Evolutionary conservation across 176 grass and related monocot genomes (phyloP), one percentile per base, ranked within the genome.

Genomic region (Musa acuminata): DNA sequence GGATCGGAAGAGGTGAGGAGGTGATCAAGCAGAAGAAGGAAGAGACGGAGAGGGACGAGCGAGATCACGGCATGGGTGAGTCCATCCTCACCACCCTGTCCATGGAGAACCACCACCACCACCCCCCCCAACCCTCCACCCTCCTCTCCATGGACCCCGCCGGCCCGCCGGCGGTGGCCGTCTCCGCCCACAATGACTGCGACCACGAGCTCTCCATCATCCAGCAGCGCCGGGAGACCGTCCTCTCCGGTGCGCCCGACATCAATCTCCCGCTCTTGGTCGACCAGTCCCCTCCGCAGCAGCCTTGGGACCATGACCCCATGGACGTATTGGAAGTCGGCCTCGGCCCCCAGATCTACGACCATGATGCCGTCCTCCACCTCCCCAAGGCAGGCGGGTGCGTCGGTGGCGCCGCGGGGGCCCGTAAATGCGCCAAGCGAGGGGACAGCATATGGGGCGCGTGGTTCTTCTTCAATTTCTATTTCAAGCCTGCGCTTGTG

Each of bases 91-190:
- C 90, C 54, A 80, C 95, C 55, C 81, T 99, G 82, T 99, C 95
- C 78, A 99, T 99, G 85, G 95, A 99, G 75, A 99, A 89, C 73
- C 90, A 93, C 86, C 90, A 90, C 81, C 92, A 77, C 11, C 88
- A 87, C 82, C 87, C 84, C 82, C 89, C 85, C 82, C 89, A 88
- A 17, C 90, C 88, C 57, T 94, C 86, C 82, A 99, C 90, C 68
- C 80, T 89, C 76, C 95, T 99, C 78, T 93, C 95, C 88, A 99
- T 99, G 95, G 95, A 99, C 80, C 89, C 95, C 60, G 59, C 82
- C 75, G 82, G 90, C 79, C 43, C 60, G 12, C 59, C 75, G 8
- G 11, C 2, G 57, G 49, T 62, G 58, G 87, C 81, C 68, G 81
- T 92, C 77, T 78, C 86, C 16, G 79, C 92, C 81, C 51, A 81